Percentiles rank a stretch among this genome's conserved stretches.
These are phyloP conservation scores for Cylindrotheca fusiformis DNA, from an alignment of 108 stramenopile species.

Conservation along the genomic window DNA sequence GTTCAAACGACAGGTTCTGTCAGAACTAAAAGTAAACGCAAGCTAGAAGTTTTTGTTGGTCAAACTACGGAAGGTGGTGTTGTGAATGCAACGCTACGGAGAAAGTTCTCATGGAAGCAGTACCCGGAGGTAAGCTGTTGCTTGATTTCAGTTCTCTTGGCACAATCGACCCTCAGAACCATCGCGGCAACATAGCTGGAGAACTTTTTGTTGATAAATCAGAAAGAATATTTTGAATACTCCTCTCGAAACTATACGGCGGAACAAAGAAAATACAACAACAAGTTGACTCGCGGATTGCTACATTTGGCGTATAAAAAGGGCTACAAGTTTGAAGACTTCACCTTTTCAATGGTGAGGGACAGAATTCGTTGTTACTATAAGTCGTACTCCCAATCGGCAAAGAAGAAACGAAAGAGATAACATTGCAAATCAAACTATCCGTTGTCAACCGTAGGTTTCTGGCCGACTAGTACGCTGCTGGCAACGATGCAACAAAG, in stretches of 20 bases:
- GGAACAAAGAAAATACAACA: conserved; percentile 83
- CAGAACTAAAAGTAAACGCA: conserved; percentile 16
- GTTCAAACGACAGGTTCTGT: not conserved
- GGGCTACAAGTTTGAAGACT: conserved; percentile 79
- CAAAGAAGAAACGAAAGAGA: conserved; percentile 36
- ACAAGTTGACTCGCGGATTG: conserved; percentile 71
- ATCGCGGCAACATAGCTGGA: conserved; percentile 40
- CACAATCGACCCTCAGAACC: not conserved
- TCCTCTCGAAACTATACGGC: conserved; percentile 77
- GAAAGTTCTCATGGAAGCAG: conserved; percentile 77
- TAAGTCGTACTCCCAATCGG: conserved; percentile 56
- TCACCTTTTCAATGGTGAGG: conserved; percentile 55
- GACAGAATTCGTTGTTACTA: conserved; percentile 72
- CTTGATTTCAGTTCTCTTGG: too few relatives aligned
- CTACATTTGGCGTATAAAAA: conserved; percentile 61
- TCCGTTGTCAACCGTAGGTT: too few relatives aligned
- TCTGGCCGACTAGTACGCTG: too few relatives aligned
- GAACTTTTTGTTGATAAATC: conserved; percentile 38
- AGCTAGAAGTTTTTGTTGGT: conserved; percentile 30
- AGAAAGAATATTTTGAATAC: conserved; percentile 50
- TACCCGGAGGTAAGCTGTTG: conserved; percentile 68
- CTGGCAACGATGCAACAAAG: too few relatives aligned
- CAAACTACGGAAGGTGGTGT: conserved; percentile 15
- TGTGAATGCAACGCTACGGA: conserved; percentile 24
- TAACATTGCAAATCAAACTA: conserved; percentile 1